Base-by-base conservation (phyloP, 2,329 filamentous ascomycete species). In the Neopestalotiopsis sp. region DNA sequence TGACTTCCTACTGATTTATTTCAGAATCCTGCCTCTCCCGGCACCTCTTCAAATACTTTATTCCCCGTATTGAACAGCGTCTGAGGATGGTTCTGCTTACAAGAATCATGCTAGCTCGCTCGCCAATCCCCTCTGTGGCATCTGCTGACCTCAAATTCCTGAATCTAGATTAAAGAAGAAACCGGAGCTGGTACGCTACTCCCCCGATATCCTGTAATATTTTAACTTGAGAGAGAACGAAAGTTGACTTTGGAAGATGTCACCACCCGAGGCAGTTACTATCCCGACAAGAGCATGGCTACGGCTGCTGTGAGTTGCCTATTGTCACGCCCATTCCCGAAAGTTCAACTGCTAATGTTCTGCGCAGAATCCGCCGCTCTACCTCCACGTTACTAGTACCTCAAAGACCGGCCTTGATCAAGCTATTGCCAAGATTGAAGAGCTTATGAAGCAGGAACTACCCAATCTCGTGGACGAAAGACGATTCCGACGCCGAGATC, bases 141-240 rank as follows among this genome's bases (percentile, higher is more conserved):
- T 90, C 90, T 96, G 94, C 95, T 98, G 90, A 98, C 95, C 90
- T 91, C 88, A 84, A 84, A 84, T 91, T 88, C 90, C 89, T 96
- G 91, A 53, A 92, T 93, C 78, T 95, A 99, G 96, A 99, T 99
- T 79, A 97, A 97, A 92, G 95, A 98, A 87, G 94, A 98, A 79
- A 98, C 95, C 91, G 96, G 96, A 89, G 95, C 96, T 88, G 96
- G 96, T 99, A 99, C 91, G 95, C 90, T 86, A 84, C 81, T 85
- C 84, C 83, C 84, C 81, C 82, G 81, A 80, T 82, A 81, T 80
- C 77, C 80, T 56, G 10, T 57, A 81, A 82, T 82, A 76, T 81
- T 80, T 73, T 38, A 38, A 78, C 78, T 81, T 76, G 82, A 81
- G 81, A 84, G 80, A 84, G 85, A 84, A 81, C 81, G 79, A 82